Evolutionary conservation across 1,284 basidiomycete species (phyloP), one percentile per base, ranked within the genome.

Genomic region (Sporisorium scitamineum): DNA sequence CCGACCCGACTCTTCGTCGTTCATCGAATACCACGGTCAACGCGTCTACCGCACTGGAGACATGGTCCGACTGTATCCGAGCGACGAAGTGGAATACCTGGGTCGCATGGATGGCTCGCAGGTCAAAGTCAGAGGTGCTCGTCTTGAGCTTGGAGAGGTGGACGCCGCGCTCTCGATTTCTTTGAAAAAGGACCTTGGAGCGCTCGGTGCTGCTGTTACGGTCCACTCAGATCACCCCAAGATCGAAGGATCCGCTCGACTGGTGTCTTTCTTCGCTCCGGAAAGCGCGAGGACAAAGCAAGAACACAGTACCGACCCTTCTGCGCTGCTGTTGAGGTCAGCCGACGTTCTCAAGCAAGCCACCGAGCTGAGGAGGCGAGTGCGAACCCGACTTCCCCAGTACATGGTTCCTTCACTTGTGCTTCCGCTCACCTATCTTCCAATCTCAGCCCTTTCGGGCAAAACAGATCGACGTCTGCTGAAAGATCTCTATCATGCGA

Each of bases 71-170:
- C 54, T 84, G 54, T 61, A 72, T 18, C 76, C 81, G 2, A 60
- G 42, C 45, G 78, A 80, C 54, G 65, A 72, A 26, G 74, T 70
- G 31, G 76, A 83, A 54, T 83, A 83, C 54, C 70, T 83, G n/a
- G 83, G 81, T 13, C 79, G 83, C 24, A 60, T 77, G 52, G 80
- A 76, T 34, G 65, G 64, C 47, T 78, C 71, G 0, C 83, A 84
- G 57, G 80, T 84, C 68, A 84, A 84, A 58, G 71, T 84, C 5
- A 71, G 81, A 39, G 83, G 83, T 2, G 83, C 79, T 10, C 75
- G 83, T 42, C 75, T 84, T 18, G 83, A 84, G 62, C 76, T 84
- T 16, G 74, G 70, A 37, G 83, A 84, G 64, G 76, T 84, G 4
- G 80, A 80, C 42, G 44, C 66, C 4, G 77, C 70, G 5, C 62